Evolutionary conservation across 2,329 filamentous ascomycete genomes (phyloP).

Genomic region (Chlorencoelia australis): DNA sequence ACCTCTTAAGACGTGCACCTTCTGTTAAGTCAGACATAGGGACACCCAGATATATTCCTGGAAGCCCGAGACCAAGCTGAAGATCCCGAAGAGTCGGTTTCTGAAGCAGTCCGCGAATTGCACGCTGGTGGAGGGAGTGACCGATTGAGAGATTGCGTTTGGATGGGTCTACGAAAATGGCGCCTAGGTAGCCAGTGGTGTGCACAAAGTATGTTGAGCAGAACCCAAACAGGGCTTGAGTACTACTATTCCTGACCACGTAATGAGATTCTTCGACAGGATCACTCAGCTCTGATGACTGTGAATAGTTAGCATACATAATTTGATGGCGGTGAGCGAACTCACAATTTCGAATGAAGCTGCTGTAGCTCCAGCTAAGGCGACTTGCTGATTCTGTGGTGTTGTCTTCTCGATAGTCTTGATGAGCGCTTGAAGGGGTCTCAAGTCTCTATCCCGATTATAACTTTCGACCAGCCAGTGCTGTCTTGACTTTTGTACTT

Average conservation of each 20-base stretch:
- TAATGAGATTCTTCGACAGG: slow-evolving; percentile 76
- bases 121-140: slow-evolving; percentile 77
- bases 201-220: slow-evolving; percentile 78
- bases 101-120: slow-evolving; percentile 68
- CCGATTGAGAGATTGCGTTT: slow-evolving; percentile 86
- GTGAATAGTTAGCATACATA: slow-evolving; percentile 2
- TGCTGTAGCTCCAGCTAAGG: slow-evolving; percentile 55
- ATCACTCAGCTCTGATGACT: slow-evolving; percentile 34
- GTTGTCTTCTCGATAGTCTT: slow-evolving; percentile 57
- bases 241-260: slow-evolving; percentile 89
- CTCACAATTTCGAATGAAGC: slow-evolving; percentile 61
- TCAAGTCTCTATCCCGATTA: slow-evolving; percentile 65
- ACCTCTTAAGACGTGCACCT: slow-evolving; percentile 44
- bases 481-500: slow-evolving; percentile 78
- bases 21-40: slow-evolving; percentile 51
- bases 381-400: slow-evolving; percentile 53
- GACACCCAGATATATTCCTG: slow-evolving; percentile 79
- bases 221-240: slow-evolving; percentile 82
- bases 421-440: slow-evolving; percentile 66
- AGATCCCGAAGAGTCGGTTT: slow-evolving; percentile 38
- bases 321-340: background rate
- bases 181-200: slow-evolving; percentile 59
- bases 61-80: slow-evolving; percentile 71
- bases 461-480: slow-evolving; percentile 92
- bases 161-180: slow-evolving; percentile 80